Conservation (phyloP, 1,284 basidiomycete genomes). For the Leccinum fallax region DNA sequence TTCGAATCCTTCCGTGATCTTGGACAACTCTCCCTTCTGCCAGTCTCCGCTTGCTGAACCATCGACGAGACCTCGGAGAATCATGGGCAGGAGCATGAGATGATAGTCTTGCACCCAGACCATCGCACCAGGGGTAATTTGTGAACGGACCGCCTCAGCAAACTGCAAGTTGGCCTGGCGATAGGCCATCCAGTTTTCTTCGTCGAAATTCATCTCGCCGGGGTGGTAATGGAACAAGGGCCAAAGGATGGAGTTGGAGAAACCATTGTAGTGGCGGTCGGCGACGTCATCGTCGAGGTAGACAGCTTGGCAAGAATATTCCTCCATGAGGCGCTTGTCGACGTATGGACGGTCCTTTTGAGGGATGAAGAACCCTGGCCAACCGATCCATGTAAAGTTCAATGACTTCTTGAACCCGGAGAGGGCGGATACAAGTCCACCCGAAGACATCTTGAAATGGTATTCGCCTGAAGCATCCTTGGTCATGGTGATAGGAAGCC, state of each 20-base stretch:
- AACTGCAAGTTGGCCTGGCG: conserved; percentile 96
- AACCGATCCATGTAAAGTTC: conserved; percentile 95
- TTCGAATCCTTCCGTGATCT: conserved; percentile 77
- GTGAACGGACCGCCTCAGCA: conserved; percentile 83
- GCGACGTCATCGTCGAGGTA: conserved; percentile 98
- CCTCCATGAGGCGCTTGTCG: conserved; percentile 87
- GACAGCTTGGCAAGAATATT: conserved; percentile 97
- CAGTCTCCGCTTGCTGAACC: conserved; percentile 65
- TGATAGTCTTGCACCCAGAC: conserved; percentile 99
- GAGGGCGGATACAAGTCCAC: conserved; percentile 92
- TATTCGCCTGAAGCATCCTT: conserved; percentile 89
- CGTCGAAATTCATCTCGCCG: conserved; percentile 99
- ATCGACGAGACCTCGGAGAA: conserved; percentile 87
- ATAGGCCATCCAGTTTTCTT: conserved; percentile 97
- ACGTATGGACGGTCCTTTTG: conserved; percentile 83
- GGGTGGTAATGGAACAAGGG: conserved; percentile 99
- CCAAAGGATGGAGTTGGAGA: conserved; percentile 99
- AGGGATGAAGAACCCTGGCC: conserved; percentile 91
- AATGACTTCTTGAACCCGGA: conserved; percentile 96
- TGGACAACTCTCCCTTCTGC: conserved; percentile 68
- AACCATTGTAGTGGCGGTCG: conserved; percentile 97
- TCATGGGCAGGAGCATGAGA: conserved; percentile 96
- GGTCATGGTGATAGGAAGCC: conserved; percentile 90
- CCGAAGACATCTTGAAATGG: conserved; percentile 96
- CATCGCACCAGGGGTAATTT: conserved; percentile 85